Percentiles rank a stretch among this genome's conserved stretches.
phyloP scores from a whole-genome alignment of 2,329 filamentous ascomycete genomes.

The Purpureocillium takamizusanense region DNA sequence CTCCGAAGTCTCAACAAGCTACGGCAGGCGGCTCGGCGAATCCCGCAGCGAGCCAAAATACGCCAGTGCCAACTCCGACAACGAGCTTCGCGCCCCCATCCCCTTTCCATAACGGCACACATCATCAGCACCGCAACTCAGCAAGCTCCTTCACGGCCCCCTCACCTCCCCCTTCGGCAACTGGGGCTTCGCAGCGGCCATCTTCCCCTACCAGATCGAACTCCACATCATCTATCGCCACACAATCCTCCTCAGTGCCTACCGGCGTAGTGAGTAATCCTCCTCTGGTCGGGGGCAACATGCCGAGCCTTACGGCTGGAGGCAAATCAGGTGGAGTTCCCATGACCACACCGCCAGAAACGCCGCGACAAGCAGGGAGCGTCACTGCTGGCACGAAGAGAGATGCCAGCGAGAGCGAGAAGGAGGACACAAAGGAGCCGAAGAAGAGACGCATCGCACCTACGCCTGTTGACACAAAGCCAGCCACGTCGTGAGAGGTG shows the following conservation, averaged over 20 bases:
- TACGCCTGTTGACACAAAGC: slow-evolving; percentile 40
- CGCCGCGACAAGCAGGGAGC: slow-evolving; percentile 44
- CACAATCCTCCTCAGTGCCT: slow-evolving; percentile 42
- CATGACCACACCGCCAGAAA: slow-evolving; percentile 84
- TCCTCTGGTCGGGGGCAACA: slow-evolving; percentile 65
- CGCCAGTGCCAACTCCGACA: slow-evolving; percentile 63
- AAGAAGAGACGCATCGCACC: slow-evolving; percentile 67
- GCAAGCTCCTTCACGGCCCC: slow-evolving; percentile 48
- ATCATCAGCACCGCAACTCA: slow-evolving; percentile 50
- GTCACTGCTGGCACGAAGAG: slow-evolving; percentile 40
- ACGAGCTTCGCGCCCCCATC: slow-evolving; percentile 53
- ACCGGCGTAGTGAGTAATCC: slow-evolving; percentile 63
- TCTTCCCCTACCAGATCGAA: slow-evolving; percentile 79
- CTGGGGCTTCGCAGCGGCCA: slow-evolving; percentile 56
- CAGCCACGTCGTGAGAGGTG: neutral
- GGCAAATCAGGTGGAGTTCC: slow-evolving; percentile 55
- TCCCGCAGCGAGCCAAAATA: slow-evolving; percentile 50
- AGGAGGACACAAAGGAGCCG: slow-evolving; percentile 42
- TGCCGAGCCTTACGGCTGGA: slow-evolving; percentile 70
- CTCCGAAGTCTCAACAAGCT: slow-evolving; percentile 29
- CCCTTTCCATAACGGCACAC: slow-evolving; percentile 38
- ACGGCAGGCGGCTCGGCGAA: slow-evolving; percentile 27
- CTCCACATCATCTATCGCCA: slow-evolving; percentile 71
- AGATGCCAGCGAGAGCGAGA: slow-evolving; percentile 46
- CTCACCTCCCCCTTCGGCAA: slow-evolving; percentile 44